Evolutionary conservation across 2,329 filamentous ascomycete species (phyloP), one percentile per base, ranked within the genome.

Genomic region (Leptoxyphium fumago): DNA sequence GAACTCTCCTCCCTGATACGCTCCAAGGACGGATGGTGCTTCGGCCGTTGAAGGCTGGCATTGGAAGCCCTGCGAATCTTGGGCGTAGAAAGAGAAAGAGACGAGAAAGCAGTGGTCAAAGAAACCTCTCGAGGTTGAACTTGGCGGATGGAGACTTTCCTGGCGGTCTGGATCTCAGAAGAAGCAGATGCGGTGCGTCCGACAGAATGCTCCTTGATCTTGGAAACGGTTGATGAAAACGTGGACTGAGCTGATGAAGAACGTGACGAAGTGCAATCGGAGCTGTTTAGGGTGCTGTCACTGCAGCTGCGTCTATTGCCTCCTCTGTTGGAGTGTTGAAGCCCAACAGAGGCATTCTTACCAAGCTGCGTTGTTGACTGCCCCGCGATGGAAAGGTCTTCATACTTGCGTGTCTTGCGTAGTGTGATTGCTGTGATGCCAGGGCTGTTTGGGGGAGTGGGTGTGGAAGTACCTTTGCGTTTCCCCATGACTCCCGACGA

Each of bases 401-500:
- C 46, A 39, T 57, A 53, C 36, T 61, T 61, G 45, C 57, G 53
- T 26, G 58, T 57, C 49, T 56, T 59, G 46, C 52, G 54, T 14
- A 54, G 57, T 45, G 50, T 58, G 44, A 54, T 48, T 30, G 43
- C 30, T 41, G 48, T 45, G 3, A 26, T 26, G 21, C 21, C 3
- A 55, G 53, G 48, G 53, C 58, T 45, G 56, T 61, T 55, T 61
- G 63, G 58, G 61, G 61, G 63, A 55, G 61, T 58, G 60, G 60
- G 52, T 55, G 59, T 46, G 60, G 61, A 18, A 40, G 38, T 66
- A 69, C 66, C 66, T 68, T 67, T 66, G 48, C 61, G 61, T 51
- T 65, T 65, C 47, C 60, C 52, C 48, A 50, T 52, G 15, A 54
- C 45, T 36, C 51, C 52, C 15, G 32, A 36, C 9, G 32, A 36